Base-by-base conservation (phyloP, 2,329 filamentous ascomycete genomes). In the Phialemoniopsis sp. region DNA sequence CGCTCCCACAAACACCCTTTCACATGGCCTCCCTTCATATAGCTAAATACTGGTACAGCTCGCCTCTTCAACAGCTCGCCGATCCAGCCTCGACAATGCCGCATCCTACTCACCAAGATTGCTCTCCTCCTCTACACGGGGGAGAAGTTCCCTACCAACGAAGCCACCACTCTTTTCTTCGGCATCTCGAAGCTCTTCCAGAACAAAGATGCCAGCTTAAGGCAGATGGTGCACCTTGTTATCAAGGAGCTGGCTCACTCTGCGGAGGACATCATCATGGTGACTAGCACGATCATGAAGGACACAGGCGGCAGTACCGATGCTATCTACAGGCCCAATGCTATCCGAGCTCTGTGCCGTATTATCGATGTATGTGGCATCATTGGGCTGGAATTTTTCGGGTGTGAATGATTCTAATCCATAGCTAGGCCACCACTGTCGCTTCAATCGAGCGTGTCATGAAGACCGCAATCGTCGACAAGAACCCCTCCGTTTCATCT, bases 261-360 rank as follows among this genome's bases (percentile, higher is more conserved):
- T 17, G 93, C 93, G 43, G 89, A 97, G 71, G 93, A 98, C 75
- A 94, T 96, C 49, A 98, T 98, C 63, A 97, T 98, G 93, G 93
- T 96, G 46, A 98, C 93, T 14, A 95, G 89, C 67, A 96, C 91
- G 53, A 96, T 98, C 54, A 98, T 97, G 93, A 98, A 98, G 74
- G 93, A 98, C 64, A 96, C 91, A 10, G 89, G 90, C 38, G 89
- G 94, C 47, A 88, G 90, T 57, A 96, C 89, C 57, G 93, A 97
- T 60, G 85, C 90, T 38, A 82, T 96, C 41, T 96, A 90, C 72
- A 80, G 93, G 56, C 89, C 93, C 38, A 98, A 98, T 70, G 91
- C 93, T 46, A 97, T 97, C 60, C 80, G 93, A 54, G 90, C 91
- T 30, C 74, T 97, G 51, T 97, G 91, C 71, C 85, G 93, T 51